Percentiles rank a stretch among this genome's conserved stretches.
These are phyloP conservation scores for Nematocida ausubeli DNA, from an alignment of 371 early-diverging fungal species.

Conservation along the genomic window DNA sequence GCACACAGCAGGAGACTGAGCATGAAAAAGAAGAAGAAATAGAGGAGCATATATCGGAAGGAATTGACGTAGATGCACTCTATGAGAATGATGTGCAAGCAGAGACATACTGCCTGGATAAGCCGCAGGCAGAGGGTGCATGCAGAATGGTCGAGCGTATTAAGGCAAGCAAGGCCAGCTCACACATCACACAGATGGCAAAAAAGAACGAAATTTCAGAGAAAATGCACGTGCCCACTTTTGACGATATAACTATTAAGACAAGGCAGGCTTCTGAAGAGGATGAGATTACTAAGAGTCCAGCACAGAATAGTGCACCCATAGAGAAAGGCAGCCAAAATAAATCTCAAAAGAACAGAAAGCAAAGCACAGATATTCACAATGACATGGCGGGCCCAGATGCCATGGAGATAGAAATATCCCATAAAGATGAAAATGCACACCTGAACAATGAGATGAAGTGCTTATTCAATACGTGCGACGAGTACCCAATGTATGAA, in stretches of 20 bases:
- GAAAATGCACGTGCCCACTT: not conserved
- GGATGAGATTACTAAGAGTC: not conserved
- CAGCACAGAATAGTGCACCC: not conserved
- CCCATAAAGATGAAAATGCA: not conserved
- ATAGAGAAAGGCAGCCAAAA: not conserved
- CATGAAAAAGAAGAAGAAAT: not conserved
- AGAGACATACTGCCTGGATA: constrained; percentile 20
- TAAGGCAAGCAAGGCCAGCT: constrained; percentile 5
- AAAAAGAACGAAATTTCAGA: not conserved
- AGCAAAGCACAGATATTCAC: not conserved
- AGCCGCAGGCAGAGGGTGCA: not conserved
- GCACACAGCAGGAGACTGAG: not conserved
- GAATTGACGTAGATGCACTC: constrained; percentile 16
- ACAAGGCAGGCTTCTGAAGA: not conserved
- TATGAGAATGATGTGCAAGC: constrained; percentile 15
- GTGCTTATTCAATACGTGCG: not conserved
- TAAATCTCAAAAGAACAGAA: not conserved
- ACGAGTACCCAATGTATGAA: not conserved
- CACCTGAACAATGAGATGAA: not conserved
- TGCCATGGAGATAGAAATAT: not conserved
- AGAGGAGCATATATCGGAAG: not conserved
- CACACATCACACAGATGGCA: constrained; percentile 21
- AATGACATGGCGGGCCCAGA: not conserved
- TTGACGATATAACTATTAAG: constrained; percentile 9
- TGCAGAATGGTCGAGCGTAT: not conserved